Evolutionary conservation across 2,329 filamentous ascomycete genomes (phyloP), one percentile per base, ranked within the genome.

Genomic region (Lachnellula subtilissima): DNA sequence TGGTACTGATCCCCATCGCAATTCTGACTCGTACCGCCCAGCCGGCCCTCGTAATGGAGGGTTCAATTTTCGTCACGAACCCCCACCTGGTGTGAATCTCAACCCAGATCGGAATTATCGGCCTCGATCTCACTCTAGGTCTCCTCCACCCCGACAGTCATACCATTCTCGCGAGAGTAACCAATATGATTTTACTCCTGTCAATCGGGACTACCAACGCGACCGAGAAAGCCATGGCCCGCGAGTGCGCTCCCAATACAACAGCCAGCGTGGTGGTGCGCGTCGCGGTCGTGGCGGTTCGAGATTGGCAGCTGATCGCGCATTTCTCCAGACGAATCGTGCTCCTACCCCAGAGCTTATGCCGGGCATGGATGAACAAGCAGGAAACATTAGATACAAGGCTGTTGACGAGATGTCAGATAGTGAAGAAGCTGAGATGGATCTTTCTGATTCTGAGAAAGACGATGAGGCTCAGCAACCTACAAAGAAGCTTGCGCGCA

Each of bases 351-450:
- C 69, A 49, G 68, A 71, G 37, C 57, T 70, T 15, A 69, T 71
- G 67, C 57, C 64, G 23, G 67, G 68, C 40, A 70, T 71, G 64
- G 65, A 67, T 39, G 68, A 66, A 51, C 65, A 67, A 19, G 53
- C 60, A 46, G 55, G 50, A n/a, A 46, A 56, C 49, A 75, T 76
- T 12, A 84, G 78, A 46, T 87, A 80, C 64, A 75, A 77, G 50
- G 69, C 79, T 37, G 50, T 84, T 5, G 79, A 83, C 36, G 78
- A 85, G 15, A 70, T 86, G 25, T 85, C 83, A 0, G 83, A 86
- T 61, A 84, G 83, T 49, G 83, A 86, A 68, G 76, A 82, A 61
- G 61, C 65, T 14, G 83, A 78, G 2, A 86, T 86, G 83, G 83
- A 86, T 46, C 80, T 85, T 5, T 85, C 83, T 0, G 72, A 73